Percentiles rank a stretch among this genome's conserved stretches.
phyloP scores from a whole-genome alignment of 2,329 filamentous ascomycete species.

The Colletotrichum orchidophilum region DNA sequence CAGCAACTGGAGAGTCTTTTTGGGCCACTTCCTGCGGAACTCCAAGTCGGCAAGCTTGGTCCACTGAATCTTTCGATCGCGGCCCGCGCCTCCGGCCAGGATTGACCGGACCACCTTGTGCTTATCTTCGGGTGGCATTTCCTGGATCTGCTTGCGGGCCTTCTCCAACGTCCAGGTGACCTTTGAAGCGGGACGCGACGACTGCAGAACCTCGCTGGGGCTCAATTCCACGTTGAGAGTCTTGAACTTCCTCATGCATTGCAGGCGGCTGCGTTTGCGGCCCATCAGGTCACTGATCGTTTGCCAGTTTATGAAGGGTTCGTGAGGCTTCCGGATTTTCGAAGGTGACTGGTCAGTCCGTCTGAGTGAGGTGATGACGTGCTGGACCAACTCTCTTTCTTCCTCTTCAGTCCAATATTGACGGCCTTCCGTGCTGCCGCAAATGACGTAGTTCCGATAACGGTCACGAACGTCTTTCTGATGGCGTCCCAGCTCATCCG shows the following conservation, averaged over 20 bases:
- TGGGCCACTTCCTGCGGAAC: constrained; percentile 51
- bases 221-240: constrained; percentile 46
- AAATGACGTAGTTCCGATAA: constrained; percentile 74
- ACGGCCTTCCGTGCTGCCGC: constrained; percentile 58
- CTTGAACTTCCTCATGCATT: constrained; percentile 76
- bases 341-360: constrained; percentile 53
- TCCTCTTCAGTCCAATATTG: constrained; percentile 70
- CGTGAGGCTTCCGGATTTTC: constrained; percentile 44
- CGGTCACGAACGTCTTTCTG: constrained; percentile 75
- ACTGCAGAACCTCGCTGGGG: constrained; percentile 45
- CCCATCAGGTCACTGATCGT: constrained; percentile 70
- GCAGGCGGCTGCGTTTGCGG: constrained; percentile 69
- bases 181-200: constrained; percentile 42
- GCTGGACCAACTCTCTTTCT: constrained; percentile 60
- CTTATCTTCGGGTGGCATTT: constrained; percentile 56
- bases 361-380: constrained; percentile 63
- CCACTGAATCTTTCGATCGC: constrained; percentile 62
- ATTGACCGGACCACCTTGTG: constrained; percentile 55
- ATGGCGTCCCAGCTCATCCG: constrained; percentile 69
- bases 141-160: constrained; percentile 51
- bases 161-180: constrained; percentile 54
- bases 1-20: constrained; percentile 47
- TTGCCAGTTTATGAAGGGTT: constrained; percentile 70
- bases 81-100: constrained; percentile 48
- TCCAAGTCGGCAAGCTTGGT: constrained; percentile 50